Evolutionary conservation across 2,329 filamentous ascomycete genomes (phyloP), one percentile per base, ranked within the genome.

Genomic region (Apiospora pterosperma): DNA sequence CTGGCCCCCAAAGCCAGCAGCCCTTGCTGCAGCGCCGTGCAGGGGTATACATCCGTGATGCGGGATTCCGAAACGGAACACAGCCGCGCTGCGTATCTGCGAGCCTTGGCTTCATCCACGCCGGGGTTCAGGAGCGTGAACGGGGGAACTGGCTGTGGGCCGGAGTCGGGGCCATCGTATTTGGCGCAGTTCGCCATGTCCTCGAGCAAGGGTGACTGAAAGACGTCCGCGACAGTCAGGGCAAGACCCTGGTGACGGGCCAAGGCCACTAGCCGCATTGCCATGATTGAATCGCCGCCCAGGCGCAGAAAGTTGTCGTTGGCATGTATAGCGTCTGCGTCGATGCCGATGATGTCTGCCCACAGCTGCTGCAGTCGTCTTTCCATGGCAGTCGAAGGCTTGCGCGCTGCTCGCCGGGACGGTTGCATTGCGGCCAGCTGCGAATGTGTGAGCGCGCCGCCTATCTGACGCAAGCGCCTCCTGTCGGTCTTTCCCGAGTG

Each of bases 261-360:
- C 0, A 31, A 55, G 8, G 67, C 62, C 3, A 70, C 69, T 2
- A 74, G 48, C 6, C 62, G 63, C 64, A 74, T 74, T 5, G 73
- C 72, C 3, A 58, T 55, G 21, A 75, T 65, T 0, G 75, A 77
- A 61, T 76, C 69, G 4, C 75, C 75, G 0, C 75, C 75, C 3
- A 76, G 59, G 5, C 64, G 63, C 61, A 77, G 70, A 63, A 76
- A 76, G 64, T 67, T 70, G 44, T 73, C 70, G 7, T 62, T 12
- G 11, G 31, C 36, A 34, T 65, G 61, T 38, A 70, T 68, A 23
- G 21, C 28, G 41, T 59, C 62, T 2, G 55, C 44, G 5, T 61
- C 42, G 16, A 65, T 48, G 4, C 61, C 63, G 3, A 68, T 38
- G 3, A 63, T 39, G 25, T 48, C 12, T 19, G 66, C 61, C 65